Evolutionary conservation across 768 basidiomycete genomes (phyloP).

Genomic region (Brasilioporus rufonigricans): DNA sequence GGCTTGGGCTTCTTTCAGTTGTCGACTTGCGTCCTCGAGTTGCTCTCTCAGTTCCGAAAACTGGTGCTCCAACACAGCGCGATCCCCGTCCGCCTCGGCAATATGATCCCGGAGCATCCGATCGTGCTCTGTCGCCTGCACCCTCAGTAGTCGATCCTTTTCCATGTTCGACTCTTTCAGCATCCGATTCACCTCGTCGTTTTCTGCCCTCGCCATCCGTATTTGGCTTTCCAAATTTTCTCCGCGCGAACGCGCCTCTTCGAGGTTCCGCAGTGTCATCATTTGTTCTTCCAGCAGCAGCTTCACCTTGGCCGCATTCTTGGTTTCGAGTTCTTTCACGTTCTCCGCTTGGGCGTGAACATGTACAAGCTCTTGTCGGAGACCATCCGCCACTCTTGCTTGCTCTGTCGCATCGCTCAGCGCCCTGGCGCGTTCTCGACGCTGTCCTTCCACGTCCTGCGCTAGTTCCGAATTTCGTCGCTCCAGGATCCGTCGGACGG

Average conservation of each 20-base stretch:
- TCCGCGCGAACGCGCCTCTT: constrained; percentile 70
- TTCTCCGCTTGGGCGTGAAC: constrained; percentile 63
- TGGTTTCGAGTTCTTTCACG: constrained; percentile 62
- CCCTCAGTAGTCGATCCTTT: constrained; percentile 72
- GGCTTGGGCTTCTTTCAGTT: constrained; percentile 60
- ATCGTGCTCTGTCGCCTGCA: constrained; percentile 69
- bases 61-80: constrained; percentile 89
- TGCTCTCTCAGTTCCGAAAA: constrained; percentile 68
- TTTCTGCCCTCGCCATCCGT: constrained; percentile 64
- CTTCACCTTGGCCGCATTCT: constrained; percentile 61
- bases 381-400: constrained; percentile 51
- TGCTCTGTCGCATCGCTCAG: constrained; percentile 70
- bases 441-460: constrained; percentile 54
- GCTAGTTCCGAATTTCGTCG: constrained; percentile 58
- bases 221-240: constrained; percentile 79
- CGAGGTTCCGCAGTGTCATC: constrained; percentile 63
- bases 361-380: constrained; percentile 63
- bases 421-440: constrained; percentile 51
- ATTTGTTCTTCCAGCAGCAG: constrained; percentile 74
- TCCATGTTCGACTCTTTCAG: constrained; percentile 68
- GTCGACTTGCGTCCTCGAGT: constrained; percentile 57
- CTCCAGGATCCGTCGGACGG: constrained; percentile 62
- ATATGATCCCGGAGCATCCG: constrained; percentile 79
- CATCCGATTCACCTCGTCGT: constrained; percentile 61
- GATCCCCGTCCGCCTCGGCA: constrained; percentile 90